Conservation (phyloP, 768 basidiomycete genomes). For the Inosperma sp. region DNA sequence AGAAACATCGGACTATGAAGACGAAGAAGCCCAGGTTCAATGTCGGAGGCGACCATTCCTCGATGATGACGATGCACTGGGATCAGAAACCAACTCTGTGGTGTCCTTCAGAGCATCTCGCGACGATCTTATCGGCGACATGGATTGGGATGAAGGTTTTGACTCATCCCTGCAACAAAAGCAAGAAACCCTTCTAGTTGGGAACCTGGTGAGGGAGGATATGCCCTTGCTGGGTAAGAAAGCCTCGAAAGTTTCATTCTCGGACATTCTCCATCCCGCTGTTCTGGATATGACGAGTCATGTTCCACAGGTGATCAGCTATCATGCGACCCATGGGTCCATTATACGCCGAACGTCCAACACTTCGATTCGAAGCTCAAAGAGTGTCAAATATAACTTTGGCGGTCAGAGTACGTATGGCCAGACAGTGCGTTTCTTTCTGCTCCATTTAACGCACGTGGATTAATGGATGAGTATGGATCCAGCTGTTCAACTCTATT, state of each 20-base stretch:
- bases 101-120: conserved; percentile 11
- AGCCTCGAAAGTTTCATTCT: conserved; percentile 30
- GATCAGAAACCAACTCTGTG: too few species aligned
- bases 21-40: conserved; percentile 28
- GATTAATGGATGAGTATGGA: background rate
- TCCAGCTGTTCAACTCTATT: conserved; percentile 82
- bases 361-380: conserved; percentile 27
- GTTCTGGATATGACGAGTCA: background rate
- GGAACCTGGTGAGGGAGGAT: conserved; percentile 17
- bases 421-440: conserved; percentile 51
- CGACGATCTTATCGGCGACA: conserved; percentile 27
- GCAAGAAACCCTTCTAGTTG: conserved; percentile 4
- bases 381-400: conserved; percentile 29
- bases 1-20: conserved; percentile 36
- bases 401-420: conserved; percentile 67
- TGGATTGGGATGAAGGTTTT: conserved; percentile 33
- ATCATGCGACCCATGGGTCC: conserved; percentile 15
- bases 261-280: conserved; percentile 9
- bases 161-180: conserved; percentile 11
- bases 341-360: conserved; percentile 32
- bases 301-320: background rate
- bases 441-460: background rate
- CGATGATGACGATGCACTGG: conserved; percentile 24
- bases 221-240: conserved; percentile 41
- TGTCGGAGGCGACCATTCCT: conserved; percentile 17